Conservation (phyloP, 208 protist genomes). For the Crithidia fasciculata region DNA sequence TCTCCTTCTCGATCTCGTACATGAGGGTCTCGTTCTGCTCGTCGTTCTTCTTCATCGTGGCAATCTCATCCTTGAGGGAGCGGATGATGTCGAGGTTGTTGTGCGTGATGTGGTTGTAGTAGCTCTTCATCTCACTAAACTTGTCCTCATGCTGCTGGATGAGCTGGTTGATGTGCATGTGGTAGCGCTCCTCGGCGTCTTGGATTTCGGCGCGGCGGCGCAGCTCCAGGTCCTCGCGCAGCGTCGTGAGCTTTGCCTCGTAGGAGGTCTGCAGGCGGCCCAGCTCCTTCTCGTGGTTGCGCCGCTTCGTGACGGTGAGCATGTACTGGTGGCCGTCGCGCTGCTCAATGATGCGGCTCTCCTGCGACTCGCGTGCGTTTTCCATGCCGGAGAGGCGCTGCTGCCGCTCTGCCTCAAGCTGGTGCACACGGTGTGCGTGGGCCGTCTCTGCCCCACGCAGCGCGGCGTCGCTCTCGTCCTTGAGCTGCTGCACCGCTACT, state of each 20-base stretch:
- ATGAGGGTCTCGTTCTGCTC: conserved; percentile 96
- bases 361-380: conserved; percentile 73
- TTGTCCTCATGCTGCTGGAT: conserved; percentile 95
- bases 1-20: conserved; percentile 97
- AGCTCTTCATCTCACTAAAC: conserved; percentile 97
- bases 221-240: conserved; percentile 93
- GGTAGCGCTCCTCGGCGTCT: conserved; percentile 96
- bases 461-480: conserved; percentile 87
- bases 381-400: conserved; percentile 62
- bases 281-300: conserved; percentile 88
- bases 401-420: conserved; percentile 74
- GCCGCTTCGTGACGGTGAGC: conserved; percentile 85
- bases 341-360: conserved; percentile 82
- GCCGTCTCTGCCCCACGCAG: conserved; percentile 85
- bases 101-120: conserved; percentile 98
- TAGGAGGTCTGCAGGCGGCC: conserved; percentile 84
- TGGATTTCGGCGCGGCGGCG: conserved; percentile 93
- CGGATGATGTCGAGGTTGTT: conserved; percentile 98
- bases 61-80: conserved; percentile 96
- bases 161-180: conserved; percentile 96
- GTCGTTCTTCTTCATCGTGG: conserved; percentile 95
- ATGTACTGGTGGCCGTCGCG: conserved; percentile 90
- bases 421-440: conserved; percentile 74
- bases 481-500: conserved; percentile 89
- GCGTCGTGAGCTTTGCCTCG: conserved; percentile 88